Evolutionary conservation across 768 basidiomycete genomes (phyloP), one percentile per base, ranked within the genome.

Genomic region (Hericium coralloides): DNA sequence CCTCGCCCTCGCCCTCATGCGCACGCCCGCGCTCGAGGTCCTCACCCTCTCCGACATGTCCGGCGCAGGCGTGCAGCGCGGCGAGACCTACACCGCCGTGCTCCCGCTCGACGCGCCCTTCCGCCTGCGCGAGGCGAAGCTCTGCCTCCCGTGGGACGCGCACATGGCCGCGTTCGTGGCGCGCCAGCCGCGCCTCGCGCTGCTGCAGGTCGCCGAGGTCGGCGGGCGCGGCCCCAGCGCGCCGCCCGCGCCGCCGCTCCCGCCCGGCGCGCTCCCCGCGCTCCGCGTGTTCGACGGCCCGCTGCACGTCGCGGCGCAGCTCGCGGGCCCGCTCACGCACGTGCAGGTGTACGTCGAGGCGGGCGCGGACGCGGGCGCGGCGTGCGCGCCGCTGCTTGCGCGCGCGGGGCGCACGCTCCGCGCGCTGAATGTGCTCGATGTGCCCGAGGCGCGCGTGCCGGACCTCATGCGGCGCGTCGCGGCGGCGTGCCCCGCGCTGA

Each of bases 61-160:
- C 5, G 66, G 65, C 57, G 36, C 67, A 0, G 73, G 39, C 38
- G 18, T 23, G 26, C 23, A 48, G 38, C 56, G 47, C n/a, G 25
- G 57, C 23, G 17, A 17, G 7, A 41, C 23, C 5, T 12, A 76
- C 60, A 68, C 72, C 17, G 82, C 79, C 79, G 65, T 83, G 18
- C 65, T 83, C 60, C 68, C 73, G 48, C 64, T 69, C 2, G 60
- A 70, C 2, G 65, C 71, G 50, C 70, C 15, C 5, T 83, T 82
- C 68, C 75, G 75, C 55, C 74, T 84, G 22, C 68, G 65, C 49
- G 79, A 83, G 48, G 73, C 76, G 4, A 73, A 70, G 23, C 64
- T 84, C n/a, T 70, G 72, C 48, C 72, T 82, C 51, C 60, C 68
- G 6, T 84, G 82, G 80, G 79, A 81, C 60, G 47, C 58, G 0